Conservation (phyloP, 352 stramenopile species). For the Plasmopara halstedii region DNA sequence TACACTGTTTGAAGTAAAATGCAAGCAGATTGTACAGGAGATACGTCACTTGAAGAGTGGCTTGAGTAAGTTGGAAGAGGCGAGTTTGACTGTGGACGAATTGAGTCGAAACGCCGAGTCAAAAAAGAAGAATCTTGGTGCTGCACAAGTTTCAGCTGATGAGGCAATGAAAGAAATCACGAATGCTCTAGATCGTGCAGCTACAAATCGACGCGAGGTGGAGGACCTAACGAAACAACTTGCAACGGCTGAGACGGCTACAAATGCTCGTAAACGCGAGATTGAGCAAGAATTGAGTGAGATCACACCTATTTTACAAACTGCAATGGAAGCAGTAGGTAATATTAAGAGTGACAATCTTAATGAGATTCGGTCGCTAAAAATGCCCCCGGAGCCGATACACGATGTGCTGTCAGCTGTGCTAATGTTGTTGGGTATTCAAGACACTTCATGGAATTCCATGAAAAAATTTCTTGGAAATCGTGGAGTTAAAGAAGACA, state of each 20-base stretch:
- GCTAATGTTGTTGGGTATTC: constrained; percentile 92
- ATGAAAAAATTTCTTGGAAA: constrained; percentile 97
- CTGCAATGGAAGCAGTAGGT: constrained; percentile 86
- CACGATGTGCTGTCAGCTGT: constrained; percentile 92
- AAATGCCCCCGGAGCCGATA: constrained; percentile 93
- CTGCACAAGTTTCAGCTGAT: constrained; percentile 86
- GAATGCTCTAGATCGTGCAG: constrained; percentile 84
- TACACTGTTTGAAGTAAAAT: constrained; percentile 65
- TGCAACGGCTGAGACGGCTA: constrained; percentile 85
- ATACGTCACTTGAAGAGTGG: constrained; percentile 86
- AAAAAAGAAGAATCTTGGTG: constrained; percentile 86
- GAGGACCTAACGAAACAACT: constrained; percentile 89
- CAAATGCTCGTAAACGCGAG: constrained; percentile 81
- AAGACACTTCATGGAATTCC: constrained; percentile 93
- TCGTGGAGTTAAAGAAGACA: constrained; percentile 94
- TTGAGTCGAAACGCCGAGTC: constrained; percentile 79
- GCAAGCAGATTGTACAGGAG: constrained; percentile 79
- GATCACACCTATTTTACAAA: constrained; percentile 89
- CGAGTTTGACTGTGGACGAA: constrained; percentile 86
- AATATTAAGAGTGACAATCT: constrained; percentile 95
- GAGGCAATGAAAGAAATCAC: constrained; percentile 95
- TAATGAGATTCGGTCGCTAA: constrained; percentile 93
- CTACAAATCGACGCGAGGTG: constrained; percentile 84
- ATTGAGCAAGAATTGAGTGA: constrained; percentile 91
- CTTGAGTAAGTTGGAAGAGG: constrained; percentile 88